Base-by-base conservation (phyloP, 306 rosid genomes). In the Sindora glabra region DNA sequence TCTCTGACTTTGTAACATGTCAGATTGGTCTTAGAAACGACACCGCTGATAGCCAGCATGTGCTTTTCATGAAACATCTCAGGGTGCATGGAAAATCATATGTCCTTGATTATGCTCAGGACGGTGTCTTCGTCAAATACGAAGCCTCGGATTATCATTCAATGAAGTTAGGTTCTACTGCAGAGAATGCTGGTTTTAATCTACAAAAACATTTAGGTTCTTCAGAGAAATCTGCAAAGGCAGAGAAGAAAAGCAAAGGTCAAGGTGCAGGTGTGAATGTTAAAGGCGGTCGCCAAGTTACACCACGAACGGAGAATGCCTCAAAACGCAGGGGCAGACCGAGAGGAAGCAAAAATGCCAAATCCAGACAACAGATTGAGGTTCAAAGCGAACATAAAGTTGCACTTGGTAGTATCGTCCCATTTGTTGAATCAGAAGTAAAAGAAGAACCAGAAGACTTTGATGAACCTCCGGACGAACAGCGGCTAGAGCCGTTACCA, bases 71-170 rank as follows among this genome's bases (percentile, higher is more conserved):
- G 36, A 42, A 67, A 8, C 34, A 71, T 37, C 30, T 61, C 6
- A 76, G 46, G 54, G 38, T 24, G 13, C 24, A 44, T 52, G 77
- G 71, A 55, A 41, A 48, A 5, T 71, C 56, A 21, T 49, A 54
- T 66, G 59, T 26, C 4, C 70, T 71, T 19, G 67, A 66, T 8
- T 60, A 71, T 4, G 12, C 33, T 44, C 41, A 66, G 38, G 77
- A 66, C 13, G 47, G 26, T 19, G 30, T 71, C 11, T 48, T 9
- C 7, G 30, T 60, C n/a, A 34, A 25, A 57, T 76, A 76, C n/a
- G 67, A 34, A 34, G 12, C 40, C 9, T 12, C 0, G 0, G 11
- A 10, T 34, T 12, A 59, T 40, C 9, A 37, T 21, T 62, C 48
- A 26, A 2, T 5, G n/a, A n/a, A n/a, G 8, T 6, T 15, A 0